Percentiles rank a stretch among this genome's conserved stretches.
Evolutionary conservation across 768 basidiomycete species (phyloP).

Genomic region (Collybia nuda): DNA sequence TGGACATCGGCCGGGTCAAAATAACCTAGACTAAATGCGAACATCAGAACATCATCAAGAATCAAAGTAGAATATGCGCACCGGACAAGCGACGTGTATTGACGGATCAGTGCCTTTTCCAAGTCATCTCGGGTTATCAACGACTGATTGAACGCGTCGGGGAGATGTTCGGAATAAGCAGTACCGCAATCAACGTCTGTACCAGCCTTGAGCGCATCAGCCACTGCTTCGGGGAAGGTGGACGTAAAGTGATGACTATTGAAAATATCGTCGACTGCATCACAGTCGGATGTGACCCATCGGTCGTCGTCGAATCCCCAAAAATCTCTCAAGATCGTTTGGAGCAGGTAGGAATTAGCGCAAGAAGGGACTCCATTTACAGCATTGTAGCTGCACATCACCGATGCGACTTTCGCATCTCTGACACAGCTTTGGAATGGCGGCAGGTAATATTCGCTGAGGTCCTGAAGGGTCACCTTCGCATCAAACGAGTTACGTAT

Average conservation of each 20-base stretch:
- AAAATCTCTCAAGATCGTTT: constrained; percentile 47
- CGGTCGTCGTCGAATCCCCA: constrained; percentile 52
- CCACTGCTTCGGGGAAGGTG: constrained; percentile 45
- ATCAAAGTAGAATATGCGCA: constrained; percentile 16
- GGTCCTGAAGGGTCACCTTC: constrained; percentile 49
- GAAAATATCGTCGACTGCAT: constrained; percentile 52
- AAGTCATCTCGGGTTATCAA: constrained; percentile 46
- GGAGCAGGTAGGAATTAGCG: constrained; percentile 51
- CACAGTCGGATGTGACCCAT: constrained; percentile 60
- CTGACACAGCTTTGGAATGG: constrained; percentile 59
- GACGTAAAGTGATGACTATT: constrained; percentile 47
- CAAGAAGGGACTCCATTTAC: constrained; percentile 63
- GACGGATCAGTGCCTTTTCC: constrained; percentile 40
- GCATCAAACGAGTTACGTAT: constrained; percentile 52
- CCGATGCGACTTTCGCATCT: constrained; percentile 56
- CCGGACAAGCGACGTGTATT: constrained; percentile 56
- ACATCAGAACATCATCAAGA: constrained; percentile 2
- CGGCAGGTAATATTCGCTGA: constrained; percentile 55
- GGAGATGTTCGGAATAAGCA: constrained; percentile 43
- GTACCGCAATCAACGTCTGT: constrained; percentile 58
- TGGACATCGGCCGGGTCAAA: constrained; percentile 52
- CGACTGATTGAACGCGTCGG: constrained; percentile 45
- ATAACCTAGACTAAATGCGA: constrained; percentile 45
- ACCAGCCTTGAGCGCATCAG: constrained; percentile 49
- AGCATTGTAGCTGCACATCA: constrained; percentile 67